Base-by-base conservation (phyloP, 805 yeast genomes). In the Ogataea neopini region DNA sequence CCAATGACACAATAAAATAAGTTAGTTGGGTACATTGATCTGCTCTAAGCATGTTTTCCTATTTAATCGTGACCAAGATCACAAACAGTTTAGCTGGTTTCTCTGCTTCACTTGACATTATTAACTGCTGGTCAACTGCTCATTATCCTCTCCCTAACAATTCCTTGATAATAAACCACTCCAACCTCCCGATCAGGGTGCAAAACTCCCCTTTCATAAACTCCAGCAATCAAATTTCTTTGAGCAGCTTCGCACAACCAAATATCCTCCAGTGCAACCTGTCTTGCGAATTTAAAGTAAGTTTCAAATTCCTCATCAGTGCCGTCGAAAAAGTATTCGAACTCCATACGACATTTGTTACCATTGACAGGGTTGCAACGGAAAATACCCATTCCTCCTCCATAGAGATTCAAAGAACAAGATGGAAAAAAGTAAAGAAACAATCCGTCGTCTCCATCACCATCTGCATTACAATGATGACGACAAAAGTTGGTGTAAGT, bases 221-320 rank as follows among this genome's bases (percentile, higher is more conserved):
- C 45, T 6, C 62, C 65, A 20, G 44, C 42, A 28, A 41, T 45
- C 18, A 63, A 44, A 43, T 62, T 63, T 43, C 51, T 51, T 44
- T 63, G 68, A 9, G 62, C 60, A 14, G 59, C 59, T 49, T 62
- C 68, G 43, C 68, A 63, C 39, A 63, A 46, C 57, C 58, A 55
- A 32, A 58, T 52, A 40, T 63, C 68, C 52, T 63, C 68, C 19
- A 52, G 25, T 10, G 67, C 67, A 39, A 63, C 68, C 49, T 62
- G 66, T 49, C 68, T 56, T 2, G 63, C 67, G 53, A 63, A 63
- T 33, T 56, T 54, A 43, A 50, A 62, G 47, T 62, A 63, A 6
- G 35, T 52, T 47, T 62, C 60, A 40, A 59, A 63, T 4, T 59
- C 61, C 43, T 61, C 65, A 11, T 58, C 58, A n/a, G 50, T 23